Conservation (phyloP, 2,329 filamentous ascomycete genomes). For the Hypoxylon sp. region DNA sequence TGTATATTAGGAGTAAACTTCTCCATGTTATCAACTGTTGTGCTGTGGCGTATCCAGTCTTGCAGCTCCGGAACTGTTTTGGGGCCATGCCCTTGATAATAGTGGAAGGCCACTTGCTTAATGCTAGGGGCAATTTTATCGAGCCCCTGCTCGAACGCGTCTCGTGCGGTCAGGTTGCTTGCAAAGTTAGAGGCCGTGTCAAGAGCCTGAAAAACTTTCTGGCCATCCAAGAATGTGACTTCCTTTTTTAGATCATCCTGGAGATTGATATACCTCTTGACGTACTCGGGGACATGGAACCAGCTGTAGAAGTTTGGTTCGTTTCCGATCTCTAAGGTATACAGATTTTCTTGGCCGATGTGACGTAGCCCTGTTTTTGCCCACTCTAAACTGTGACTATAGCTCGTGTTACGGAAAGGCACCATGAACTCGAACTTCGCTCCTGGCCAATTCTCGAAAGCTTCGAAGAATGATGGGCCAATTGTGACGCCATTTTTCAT, state of each 20-base stretch:
- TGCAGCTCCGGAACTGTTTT: slow-evolving; percentile 24
- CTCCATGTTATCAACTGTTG: slow-evolving; percentile 31
- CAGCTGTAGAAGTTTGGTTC: slow-evolving; percentile 39
- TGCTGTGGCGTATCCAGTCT: slow-evolving; percentile 35
- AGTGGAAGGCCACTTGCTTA: slow-evolving; percentile 40
- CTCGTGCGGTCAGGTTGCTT: slow-evolving; percentile 20
- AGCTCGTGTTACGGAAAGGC: slow-evolving; percentile 30
- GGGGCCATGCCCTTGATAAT: slow-evolving; percentile 36
- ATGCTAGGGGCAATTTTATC: slow-evolving; percentile 34
- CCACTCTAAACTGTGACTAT: slow-evolving; percentile 32
- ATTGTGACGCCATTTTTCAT: slow-evolving; percentile 11
- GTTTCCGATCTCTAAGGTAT: slow-evolving; percentile 36
- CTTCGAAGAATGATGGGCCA: slow-evolving; percentile 37
- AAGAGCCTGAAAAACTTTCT: slow-evolving; percentile 37
- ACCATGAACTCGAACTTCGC: slow-evolving; percentile 39
- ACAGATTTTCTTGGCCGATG: slow-evolving; percentile 32
- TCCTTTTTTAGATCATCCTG: slow-evolving; percentile 23
- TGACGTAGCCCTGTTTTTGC: slow-evolving; percentile 23
- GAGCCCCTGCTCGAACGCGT: slow-evolving; percentile 32
- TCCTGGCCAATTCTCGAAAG: slow-evolving; percentile 37
- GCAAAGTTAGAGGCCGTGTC: slow-evolving; percentile 32
- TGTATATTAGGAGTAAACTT: slow-evolving; percentile 29
- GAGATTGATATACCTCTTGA: slow-evolving; percentile 31
- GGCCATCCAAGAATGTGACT: slow-evolving; percentile 26
- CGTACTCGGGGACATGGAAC: slow-evolving; percentile 36